Evolutionary conservation across 257 asterid species (phyloP).

Genomic region (Lantana camara): DNA sequence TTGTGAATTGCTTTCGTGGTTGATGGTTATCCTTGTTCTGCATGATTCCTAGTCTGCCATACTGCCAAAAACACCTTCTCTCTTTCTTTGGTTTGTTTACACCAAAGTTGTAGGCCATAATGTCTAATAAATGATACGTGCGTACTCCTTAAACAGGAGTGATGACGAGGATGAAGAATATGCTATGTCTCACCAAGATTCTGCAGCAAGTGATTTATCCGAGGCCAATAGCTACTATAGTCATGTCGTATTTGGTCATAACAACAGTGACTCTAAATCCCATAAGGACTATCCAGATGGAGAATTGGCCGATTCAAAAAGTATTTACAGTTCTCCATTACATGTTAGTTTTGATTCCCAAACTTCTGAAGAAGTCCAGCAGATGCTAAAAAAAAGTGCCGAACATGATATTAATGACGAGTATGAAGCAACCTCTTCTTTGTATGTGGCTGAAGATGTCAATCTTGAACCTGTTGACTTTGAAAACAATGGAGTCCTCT

Average conservation of each 20-base stretch:
- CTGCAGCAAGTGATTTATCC: constrained; percentile 50
- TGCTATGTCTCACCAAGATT: constrained; percentile 51
- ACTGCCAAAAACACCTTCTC: constrained; percentile 4
- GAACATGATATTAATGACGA: constrained; percentile 67
- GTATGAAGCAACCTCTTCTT: constrained; percentile 78
- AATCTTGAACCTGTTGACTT: constrained; percentile 80
- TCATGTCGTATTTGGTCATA: constrained; percentile 52
- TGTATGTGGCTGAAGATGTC: constrained; percentile 68
- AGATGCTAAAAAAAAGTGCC: constrained; percentile 43
- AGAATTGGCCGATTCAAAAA: constrained; percentile 54
- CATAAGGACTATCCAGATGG: constrained; percentile 65
- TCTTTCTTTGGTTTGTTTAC: background rate
- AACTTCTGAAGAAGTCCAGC: constrained; percentile 58
- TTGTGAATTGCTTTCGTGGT: background rate
- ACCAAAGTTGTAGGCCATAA: constrained; percentile 4
- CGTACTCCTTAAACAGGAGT: constrained; percentile 55
- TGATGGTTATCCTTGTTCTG: constrained; percentile 10
- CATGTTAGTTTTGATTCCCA: constrained; percentile 46
- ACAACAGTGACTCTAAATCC: constrained; percentile 53
- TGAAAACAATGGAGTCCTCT: constrained; percentile 84
- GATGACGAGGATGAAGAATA: constrained; percentile 75
- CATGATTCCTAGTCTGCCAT: constrained; percentile 12
- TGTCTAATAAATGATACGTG: constrained; percentile 18
- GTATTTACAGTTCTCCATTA: constrained; percentile 43
- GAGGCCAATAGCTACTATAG: constrained; percentile 58